Base-by-base conservation (phyloP, 2,329 filamentous ascomycete genomes). In the Xylariales sp. region DNA sequence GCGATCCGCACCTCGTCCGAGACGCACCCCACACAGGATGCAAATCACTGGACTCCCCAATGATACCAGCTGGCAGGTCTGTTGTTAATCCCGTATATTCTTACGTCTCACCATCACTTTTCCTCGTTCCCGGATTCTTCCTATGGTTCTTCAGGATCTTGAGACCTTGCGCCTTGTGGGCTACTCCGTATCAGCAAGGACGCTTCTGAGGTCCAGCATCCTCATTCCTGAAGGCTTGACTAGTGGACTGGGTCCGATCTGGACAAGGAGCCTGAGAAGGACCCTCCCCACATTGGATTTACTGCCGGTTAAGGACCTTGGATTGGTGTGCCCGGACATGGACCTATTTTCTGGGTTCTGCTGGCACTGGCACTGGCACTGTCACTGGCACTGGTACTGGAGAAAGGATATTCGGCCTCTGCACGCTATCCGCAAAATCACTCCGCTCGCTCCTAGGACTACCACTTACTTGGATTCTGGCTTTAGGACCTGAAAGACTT, bases 31-130 rank as follows among this genome's bases (percentile, higher is more conserved):
- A 54, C 89, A 90, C 69, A 86, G 93, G 66, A 97, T 98, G 93
- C 85, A 91, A 68, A 94, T 98, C 62, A 86, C 87, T 74, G 91
- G 90, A 74, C 88, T 98, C 69, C 90, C 91, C 65, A 83, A 81
- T 72, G 91, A 97, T 77, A 98, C 93, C 77, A 96, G 90, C 82
- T 98, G 93, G 93, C 93, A 98, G 93, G 93, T 98, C 85, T 93
- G 93, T 86, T 73, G 65, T 51, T 63, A 65, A 67, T 73, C 73
- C 78, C 73, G 70, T 70, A 78, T 76, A 64, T 61, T 59, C 58
- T 60, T 62, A 68, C 58, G 59, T 55, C 51, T 49, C 50, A 48
- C n/a, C n/a, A n/a, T n/a, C n/a, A n/a, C 31, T 24, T 25, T 18
- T 19, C 37, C 34, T 37, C 52, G 47, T 48, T 51, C 45, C 46